Base-by-base conservation (phyloP, 805 yeast species). In the Grigorovia humatica region DNA sequence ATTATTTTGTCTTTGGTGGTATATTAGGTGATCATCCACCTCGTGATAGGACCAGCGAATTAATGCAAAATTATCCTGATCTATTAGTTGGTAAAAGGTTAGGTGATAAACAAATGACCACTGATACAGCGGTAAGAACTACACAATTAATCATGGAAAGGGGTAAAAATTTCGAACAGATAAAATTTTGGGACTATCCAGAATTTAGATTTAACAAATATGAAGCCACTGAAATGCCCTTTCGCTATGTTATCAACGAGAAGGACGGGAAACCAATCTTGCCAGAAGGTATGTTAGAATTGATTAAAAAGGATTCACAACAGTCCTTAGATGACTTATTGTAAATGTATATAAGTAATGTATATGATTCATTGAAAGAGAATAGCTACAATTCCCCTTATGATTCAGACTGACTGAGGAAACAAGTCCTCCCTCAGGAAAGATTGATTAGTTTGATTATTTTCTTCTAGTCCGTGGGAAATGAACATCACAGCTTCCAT, bases 151-250 rank as follows among this genome's bases (percentile, higher is more conserved):
- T 91, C 30, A 72, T 88, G n/a, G 80, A 82, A 53, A 76, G 78
- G 44, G 70, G 75, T 50, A 71, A 60, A 1, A 64, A 67, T 23
- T 85, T 91, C 59, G 86, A 85, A 55, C 78, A 85, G 49, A 88
- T 93, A 55, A 78, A 79, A 51, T 91, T 88, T 65, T 80, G 91
- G 49, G 98, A 93, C 66, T 89, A 87, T 65, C 99, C 99, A 3
- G 98, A 91, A 68, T 84, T 91, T 59, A 80, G 88, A 64, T 91
- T 86, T 72, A 83, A 75, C 68, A 84, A 83, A 65, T 80, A 86
- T 62, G 99, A 93, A 68, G 86, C 95, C 2, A 89, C 96, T 0
- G 97, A 91, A 65, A 91, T 91, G 99, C 99, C 99, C 2, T 91
- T 91, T 72, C 77, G 99, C 64, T 91, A 91, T 61, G 84, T 91